A percentile compares a stretch with the other conserved stretches of the same genome.
phyloP scores from a whole-genome alignment of 2,329 filamentous ascomycete genomes.

The Verticillium klebahnii region DNA sequence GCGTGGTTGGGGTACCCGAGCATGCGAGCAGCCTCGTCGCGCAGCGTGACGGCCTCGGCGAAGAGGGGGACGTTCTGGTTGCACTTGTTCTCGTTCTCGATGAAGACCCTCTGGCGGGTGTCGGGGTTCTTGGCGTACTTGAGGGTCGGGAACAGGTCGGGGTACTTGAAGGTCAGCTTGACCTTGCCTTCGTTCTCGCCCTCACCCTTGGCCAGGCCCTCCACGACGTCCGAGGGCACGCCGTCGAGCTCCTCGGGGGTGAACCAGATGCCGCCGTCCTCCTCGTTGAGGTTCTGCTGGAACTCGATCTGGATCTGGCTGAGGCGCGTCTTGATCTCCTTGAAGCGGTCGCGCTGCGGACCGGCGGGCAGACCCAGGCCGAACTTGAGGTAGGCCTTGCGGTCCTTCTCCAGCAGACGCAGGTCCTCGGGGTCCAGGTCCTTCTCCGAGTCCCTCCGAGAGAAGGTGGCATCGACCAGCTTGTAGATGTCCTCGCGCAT shows the following conservation, averaged over 20 bases:
- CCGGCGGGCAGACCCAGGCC: slow-evolving; percentile 69
- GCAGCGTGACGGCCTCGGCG: slow-evolving; percentile 48
- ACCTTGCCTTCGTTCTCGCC: slow-evolving; percentile 69
- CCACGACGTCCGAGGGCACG: slow-evolving; percentile 66
- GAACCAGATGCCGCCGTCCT: slow-evolving; percentile 78
- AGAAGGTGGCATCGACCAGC: slow-evolving; percentile 55
- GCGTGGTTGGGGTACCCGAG: slow-evolving; percentile 54
- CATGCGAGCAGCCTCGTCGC: slow-evolving; percentile 51
- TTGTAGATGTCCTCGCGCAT: slow-evolving; percentile 81
- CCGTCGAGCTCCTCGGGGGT: slow-evolving; percentile 68
- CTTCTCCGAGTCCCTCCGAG: slow-evolving; percentile 44
- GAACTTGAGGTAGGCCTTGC: slow-evolving; percentile 72
- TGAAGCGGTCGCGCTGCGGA: slow-evolving; percentile 71
- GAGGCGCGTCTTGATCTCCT: slow-evolving; percentile 78
- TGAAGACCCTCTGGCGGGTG: slow-evolving; percentile 63
- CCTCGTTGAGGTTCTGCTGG: slow-evolving; percentile 78
- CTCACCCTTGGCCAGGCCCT: slow-evolving; percentile 65
- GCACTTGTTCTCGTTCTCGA: slow-evolving; percentile 78
- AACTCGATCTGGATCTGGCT: slow-evolving; percentile 71
- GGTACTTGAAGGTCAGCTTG: slow-evolving; percentile 78
- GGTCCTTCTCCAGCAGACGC: slow-evolving; percentile 71
- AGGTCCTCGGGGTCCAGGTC: slow-evolving; percentile 63
- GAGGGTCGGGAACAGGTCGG: slow-evolving; percentile 70
- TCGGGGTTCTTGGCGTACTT: slow-evolving; percentile 72
- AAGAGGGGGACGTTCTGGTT: slow-evolving; percentile 53